Evolutionary conservation across 192 early-diverging fungal genomes (phyloP).

Genomic region (Chytriomyces hyalinus): DNA sequence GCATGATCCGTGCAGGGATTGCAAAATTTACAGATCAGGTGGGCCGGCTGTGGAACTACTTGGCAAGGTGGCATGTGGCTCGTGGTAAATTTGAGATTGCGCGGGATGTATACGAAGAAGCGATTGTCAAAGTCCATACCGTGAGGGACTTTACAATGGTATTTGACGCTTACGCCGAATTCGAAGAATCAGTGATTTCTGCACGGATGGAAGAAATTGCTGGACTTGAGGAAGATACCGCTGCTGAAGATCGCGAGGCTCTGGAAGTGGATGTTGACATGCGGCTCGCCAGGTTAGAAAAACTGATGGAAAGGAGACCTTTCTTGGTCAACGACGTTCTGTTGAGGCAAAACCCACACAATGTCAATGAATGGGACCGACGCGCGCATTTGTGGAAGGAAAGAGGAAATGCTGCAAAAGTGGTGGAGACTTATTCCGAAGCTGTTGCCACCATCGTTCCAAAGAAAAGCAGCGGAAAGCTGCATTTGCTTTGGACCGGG

Average conservation of each 20-base stretch:
- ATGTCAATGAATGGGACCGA: conserved; percentile 90
- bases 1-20: conserved; percentile 85
- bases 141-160: conserved; percentile 93
- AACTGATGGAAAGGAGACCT: conserved; percentile 88
- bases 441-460: conserved; percentile 78
- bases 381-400: conserved; percentile 76
- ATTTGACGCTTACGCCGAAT: conserved; percentile 95
- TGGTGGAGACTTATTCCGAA: conserved; percentile 74
- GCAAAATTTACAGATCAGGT: conserved; percentile 79
- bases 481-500: conserved; percentile 80
- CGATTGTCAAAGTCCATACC: conserved; percentile 73
- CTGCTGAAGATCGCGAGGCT: conserved; percentile 48
- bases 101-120: conserved; percentile 94
- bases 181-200: conserved; percentile 82
- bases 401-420: conserved; percentile 47
- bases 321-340: conserved; percentile 94
- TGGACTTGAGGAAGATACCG: conserved; percentile 43
- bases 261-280: conserved; percentile 78
- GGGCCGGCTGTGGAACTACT: conserved; percentile 84
- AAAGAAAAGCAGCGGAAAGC: conserved; percentile 77
- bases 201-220: conserved; percentile 68
- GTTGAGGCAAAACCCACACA: conserved; percentile 88
- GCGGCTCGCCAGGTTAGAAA: conserved; percentile 82
- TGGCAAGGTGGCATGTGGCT: conserved; percentile 83
- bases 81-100: conserved; percentile 82